phyloP scores from a whole-genome alignment of 768 basidiomycete species.

The Phaeolepiota aurea region DNA sequence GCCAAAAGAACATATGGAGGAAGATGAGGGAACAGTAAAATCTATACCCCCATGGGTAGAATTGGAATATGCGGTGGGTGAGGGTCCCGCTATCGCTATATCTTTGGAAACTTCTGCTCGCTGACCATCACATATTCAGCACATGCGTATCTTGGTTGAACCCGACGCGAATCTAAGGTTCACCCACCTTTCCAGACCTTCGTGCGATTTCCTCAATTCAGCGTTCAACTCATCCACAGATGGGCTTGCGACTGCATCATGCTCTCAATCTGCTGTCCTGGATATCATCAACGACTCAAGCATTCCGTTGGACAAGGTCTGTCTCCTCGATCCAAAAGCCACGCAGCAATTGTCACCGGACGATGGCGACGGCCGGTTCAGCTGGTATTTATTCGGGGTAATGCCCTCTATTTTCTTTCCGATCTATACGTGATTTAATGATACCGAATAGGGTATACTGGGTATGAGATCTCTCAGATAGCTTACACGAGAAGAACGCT shows the following conservation, averaged over 20 bases:
- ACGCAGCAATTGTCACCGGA: slow-evolving; percentile 57
- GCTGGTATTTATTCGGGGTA: slow-evolving; percentile 89
- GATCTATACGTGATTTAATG: background rate
- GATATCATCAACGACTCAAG: slow-evolving; percentile 43
- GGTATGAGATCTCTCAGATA: slow-evolving; percentile 13
- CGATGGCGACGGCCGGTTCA: slow-evolving; percentile 70
- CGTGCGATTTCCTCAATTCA: slow-evolving; percentile 43
- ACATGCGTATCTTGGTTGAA: slow-evolving; percentile 80
- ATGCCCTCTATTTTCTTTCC: slow-evolving; percentile 14
- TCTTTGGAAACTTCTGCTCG: background rate
- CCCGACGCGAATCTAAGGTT: slow-evolving; percentile 61
- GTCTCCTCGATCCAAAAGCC: slow-evolving; percentile 92
- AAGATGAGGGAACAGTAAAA: slow-evolving; percentile 69
- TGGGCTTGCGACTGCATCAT: slow-evolving; percentile 28
- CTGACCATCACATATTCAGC: slow-evolving; percentile 28
- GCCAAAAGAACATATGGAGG: slow-evolving; percentile 84
- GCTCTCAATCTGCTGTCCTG: slow-evolving; percentile 44
- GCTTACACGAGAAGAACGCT: background rate
- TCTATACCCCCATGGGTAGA: slow-evolving; percentile 86
- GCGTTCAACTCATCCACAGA: slow-evolving; percentile 16
- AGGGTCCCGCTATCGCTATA: background rate
- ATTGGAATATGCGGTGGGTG: slow-evolving; percentile 76
- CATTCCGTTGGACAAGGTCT: slow-evolving; percentile 54
- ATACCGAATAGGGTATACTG: slow-evolving; percentile 23
- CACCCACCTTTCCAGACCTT: slow-evolving; percentile 76